Evolutionary conservation across 768 basidiomycete genomes (phyloP), one percentile per base, ranked within the genome.

Genomic region (Phaeotremella skinneri): DNA sequence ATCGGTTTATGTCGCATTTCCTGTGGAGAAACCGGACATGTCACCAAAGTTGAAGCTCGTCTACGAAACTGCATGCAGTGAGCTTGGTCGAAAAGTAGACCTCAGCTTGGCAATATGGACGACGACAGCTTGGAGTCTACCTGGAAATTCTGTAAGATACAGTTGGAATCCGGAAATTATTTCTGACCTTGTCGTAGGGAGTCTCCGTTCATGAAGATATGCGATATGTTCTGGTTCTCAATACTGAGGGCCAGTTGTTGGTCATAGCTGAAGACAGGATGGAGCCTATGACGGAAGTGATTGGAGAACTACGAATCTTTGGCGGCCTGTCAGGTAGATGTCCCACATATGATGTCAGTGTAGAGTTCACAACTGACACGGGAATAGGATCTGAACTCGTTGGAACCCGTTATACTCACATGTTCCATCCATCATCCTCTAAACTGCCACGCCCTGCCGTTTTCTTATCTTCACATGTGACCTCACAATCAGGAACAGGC

Each of bases 61-160:
- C 5, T 66, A 75, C 42, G 41, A 55, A 17, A 29, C 25, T 7
- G 61, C 55, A 2, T 13, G 60, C 13, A 56, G 50, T 11, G 30
- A 49, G 25, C 29, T 51, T 7, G 61, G 51, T 1, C 41, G n/a
- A 16, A 57, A 49, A 0, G 50, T 64, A 17, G 68, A 76, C 1
- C 76, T 86, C 11, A 81, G 82, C 27, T 67, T 96, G 9, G 79
- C 91, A 17, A 88, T 94, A 3, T 99, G 94, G 94, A 98, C 94
- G 2, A 98, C 94, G 2, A 98, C 94, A 0, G 90, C 94, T 1
- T 99, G 94, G 94, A 98, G 91, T 3, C 79, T 98, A 48, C 91
- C 89, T 4, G 90, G 91, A 1, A 98, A 99, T 70, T 91, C 92
- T 88, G 92, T 91, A 65, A 41, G 82, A 60, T 30, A 21, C 23